These are phyloP conservation scores for Kuraishia molischiana DNA, from an alignment of 805 yeast species.

Conservation along the genomic window DNA sequence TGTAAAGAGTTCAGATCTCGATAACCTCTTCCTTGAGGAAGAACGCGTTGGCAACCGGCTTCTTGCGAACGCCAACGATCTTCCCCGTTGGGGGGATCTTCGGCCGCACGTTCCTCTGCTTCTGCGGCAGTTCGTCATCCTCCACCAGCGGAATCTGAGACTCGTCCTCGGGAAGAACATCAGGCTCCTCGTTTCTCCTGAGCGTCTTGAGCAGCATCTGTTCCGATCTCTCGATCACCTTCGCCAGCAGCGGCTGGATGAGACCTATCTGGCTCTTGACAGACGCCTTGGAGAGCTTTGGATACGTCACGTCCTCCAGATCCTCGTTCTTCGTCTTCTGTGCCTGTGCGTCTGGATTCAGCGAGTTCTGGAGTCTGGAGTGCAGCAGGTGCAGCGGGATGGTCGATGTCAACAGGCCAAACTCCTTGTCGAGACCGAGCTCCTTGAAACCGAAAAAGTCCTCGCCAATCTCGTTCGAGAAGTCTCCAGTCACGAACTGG, in stretches of 20 bases:
- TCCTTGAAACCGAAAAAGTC: slow-evolving; percentile 97
- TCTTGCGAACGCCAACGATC: slow-evolving; percentile 62
- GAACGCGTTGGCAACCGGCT: slow-evolving; percentile 40
- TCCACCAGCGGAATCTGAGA: slow-evolving; percentile 52
- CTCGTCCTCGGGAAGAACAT: slow-evolving; percentile 23
- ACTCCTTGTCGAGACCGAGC: slow-evolving; percentile 86
- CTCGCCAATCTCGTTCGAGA: slow-evolving; percentile 88
- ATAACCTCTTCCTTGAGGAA: slow-evolving; percentile 30
- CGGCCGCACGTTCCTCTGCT: slow-evolving; percentile 64
- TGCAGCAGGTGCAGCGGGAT: slow-evolving; percentile 87
- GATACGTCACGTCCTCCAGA: slow-evolving; percentile 44
- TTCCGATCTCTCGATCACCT: slow-evolving; percentile 31
- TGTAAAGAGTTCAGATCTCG: background rate
- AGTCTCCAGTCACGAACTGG: slow-evolving; percentile 90
- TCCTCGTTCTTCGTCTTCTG: slow-evolving; percentile 55
- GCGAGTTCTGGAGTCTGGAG: slow-evolving; percentile 57
- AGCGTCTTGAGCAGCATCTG: slow-evolving; percentile 29
- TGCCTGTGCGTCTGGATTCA: slow-evolving; percentile 30
- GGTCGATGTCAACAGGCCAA: slow-evolving; percentile 71
- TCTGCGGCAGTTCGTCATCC: slow-evolving; percentile 79
- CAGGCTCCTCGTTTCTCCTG: slow-evolving; percentile 25
- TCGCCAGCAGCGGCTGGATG: slow-evolving; percentile 43
- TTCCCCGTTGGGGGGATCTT: slow-evolving; percentile 89
- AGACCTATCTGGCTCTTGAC: slow-evolving; percentile 46
- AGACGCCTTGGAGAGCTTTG: slow-evolving; percentile 40